Evolutionary conservation across 1,284 basidiomycete species (phyloP), one percentile per base, ranked within the genome.

Genomic region (Puccinia novopanici): DNA sequence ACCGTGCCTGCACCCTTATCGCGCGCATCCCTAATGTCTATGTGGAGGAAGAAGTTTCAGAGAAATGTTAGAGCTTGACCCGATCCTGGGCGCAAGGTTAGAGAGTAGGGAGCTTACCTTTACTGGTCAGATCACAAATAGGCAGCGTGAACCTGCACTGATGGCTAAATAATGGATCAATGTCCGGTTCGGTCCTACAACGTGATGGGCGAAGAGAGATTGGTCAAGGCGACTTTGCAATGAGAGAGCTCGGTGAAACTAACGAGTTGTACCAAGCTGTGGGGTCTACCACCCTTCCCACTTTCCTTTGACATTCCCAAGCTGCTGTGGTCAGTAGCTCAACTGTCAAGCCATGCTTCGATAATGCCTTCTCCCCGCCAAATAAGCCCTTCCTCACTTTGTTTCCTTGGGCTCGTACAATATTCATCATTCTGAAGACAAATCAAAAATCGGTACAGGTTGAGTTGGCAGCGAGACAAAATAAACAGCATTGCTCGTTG

Each of bases 81-180:
- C 34, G 10, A 45, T 45, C 8, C 24, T 50, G 5, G 2, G 48
- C 34, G 22, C 17, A 34, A 67, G 24, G 40, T 10, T 52, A 24
- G 24, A 34, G 5, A 55, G 30, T n/a, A 27, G 13, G 24, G 55
- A 5, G 37, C 54, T 45, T 54, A 80, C 78, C 68, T 61, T 52
- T 37, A 50, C 68, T 59, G 12, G 78, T 80, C 0, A 80, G 55
- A 73, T 80, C 78, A 55, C 78, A 80, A n/a, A 80, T 65, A 22
- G 78, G 78, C 65, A 80, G 78, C 19, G 42, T 73, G 55, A 80
- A 80, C 78, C 73, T 80, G 57, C 78, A 80, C 50, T 80, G 55
- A 10, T 50, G 45, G 42, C 55, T 80, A 24, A 80, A 59, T 30
- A 79, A 54, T 71, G 67, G 67, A 70, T 54, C 52, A 5, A 70